Evolutionary conservation across 768 basidiomycete genomes (phyloP).

Genomic region (Lactarius tabidus): DNA sequence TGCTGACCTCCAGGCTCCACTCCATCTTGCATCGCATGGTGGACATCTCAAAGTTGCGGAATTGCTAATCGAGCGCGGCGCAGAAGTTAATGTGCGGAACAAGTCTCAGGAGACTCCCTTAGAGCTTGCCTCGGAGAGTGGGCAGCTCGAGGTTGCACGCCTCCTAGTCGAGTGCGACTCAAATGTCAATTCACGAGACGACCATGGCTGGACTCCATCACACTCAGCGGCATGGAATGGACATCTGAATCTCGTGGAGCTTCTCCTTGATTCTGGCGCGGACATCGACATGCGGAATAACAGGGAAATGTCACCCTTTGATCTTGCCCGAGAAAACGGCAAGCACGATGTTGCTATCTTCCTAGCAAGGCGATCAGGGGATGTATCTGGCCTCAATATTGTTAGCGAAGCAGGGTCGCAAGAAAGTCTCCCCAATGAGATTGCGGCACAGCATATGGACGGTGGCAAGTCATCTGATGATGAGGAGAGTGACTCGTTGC

Average conservation of each 20-base stretch:
- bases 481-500: neutral
- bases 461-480: neutral
- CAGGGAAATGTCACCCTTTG: neutral
- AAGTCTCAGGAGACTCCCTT: neutral
- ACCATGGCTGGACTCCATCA: neutral
- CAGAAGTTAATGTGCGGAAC: neutral
- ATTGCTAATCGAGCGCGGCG: neutral
- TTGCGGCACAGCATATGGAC: neutral
- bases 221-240: neutral
- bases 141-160: neutral
- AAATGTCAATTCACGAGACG: neutral
- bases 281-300: neutral
- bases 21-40: neutral
- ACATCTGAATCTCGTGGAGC: neutral
- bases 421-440: neutral
- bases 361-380: too few species aligned
- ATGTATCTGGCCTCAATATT: neutral
- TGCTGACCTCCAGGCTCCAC: neutral
- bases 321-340: neutral
- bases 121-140: rapidly evolving
- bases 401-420: neutral
- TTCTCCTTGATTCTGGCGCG: neutral
- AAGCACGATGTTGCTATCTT: neutral
- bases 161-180: neutral
- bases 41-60: neutral